Conservation (phyloP, 192 early-diverging fungal species). For the Chytriomyces sp. region DNA sequence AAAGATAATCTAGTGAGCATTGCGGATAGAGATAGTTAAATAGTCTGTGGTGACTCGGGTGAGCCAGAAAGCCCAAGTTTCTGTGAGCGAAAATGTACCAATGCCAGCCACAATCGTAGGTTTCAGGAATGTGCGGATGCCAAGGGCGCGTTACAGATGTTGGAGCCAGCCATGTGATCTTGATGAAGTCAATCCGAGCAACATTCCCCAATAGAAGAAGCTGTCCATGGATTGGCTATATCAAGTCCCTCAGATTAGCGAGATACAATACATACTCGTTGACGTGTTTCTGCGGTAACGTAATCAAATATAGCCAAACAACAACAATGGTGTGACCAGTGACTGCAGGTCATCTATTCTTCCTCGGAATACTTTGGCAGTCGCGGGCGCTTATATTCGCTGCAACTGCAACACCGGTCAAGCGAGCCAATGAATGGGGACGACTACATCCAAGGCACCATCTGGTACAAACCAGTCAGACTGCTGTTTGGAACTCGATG, state of each 20-base stretch:
- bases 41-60: no score
- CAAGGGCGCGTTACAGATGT: no score
- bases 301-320: slow-evolving; percentile 53
- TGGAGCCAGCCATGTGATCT: no score
- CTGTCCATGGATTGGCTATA: not conserved
- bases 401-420: slow-evolving; percentile 63
- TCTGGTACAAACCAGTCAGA: slow-evolving; percentile 58
- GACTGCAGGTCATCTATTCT: slow-evolving; percentile 17
- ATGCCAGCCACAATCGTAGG: no score
- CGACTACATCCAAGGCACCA: slow-evolving; percentile 59
- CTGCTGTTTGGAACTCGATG: slow-evolving; percentile 57
- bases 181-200: no score
- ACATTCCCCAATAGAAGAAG: not conserved
- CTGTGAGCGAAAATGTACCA: no score
- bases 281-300: slow-evolving; percentile 55
- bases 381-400: slow-evolving; percentile 53
- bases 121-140: no score
- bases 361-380: slow-evolving; percentile 46
- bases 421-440: slow-evolving; percentile 29
- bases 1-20: no score
- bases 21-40: no score
- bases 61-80: no score
- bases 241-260: not conserved
- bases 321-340: slow-evolving; percentile 45
- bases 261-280: slow-evolving; percentile 49